Base-by-base conservation (phyloP, 805 yeast species). In the Kluyveromyces nonfermentans region DNA sequence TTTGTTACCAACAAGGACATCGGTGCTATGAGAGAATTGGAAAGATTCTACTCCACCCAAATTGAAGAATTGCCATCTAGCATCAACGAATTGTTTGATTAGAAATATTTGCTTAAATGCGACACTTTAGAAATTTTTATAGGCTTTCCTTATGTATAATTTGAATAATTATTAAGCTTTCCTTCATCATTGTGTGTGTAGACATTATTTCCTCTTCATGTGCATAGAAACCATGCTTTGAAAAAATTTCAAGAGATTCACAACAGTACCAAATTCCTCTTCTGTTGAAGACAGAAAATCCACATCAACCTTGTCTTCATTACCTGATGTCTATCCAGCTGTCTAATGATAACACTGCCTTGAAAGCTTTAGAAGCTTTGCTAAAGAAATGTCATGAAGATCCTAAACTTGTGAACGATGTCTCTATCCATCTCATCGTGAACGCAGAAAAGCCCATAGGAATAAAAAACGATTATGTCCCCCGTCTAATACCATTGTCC, bases 1-100 rank as follows among this genome's bases (percentile, higher is more conserved):
- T 84, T 93, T 57, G 81, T 88, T 59, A 87, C 97, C 46, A 73
- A 72, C 53, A 82, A 81, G 41, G 97, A 93, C 66, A 74, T 73
- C 51, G 75, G 73, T 43, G 77, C 75, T 62, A 73, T 90, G 72
- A 76, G 80, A 63, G 95, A 81, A 53, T 69, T 84, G 52, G 88
- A 83, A 62, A 71, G 70, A 63, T 78, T 77, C 73, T 85, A 85
- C 72, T 74, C 82, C 46, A 81, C 81, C 45, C 82, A 77, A 64
- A 80, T 84, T 54, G 77, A 74, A 53, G 90, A 83, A 66, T 76
- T 84, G 79, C 94, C 94, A 52, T 79, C 80, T 53, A 78, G 82
- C 67, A 72, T 87, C 53, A 77, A 69, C 63, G 79, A 80, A 50
- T 55, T 63, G 52, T 62, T 61, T 35, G 49, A 46, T 33, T 46